These are phyloP conservation scores for Coemansia sp. DNA, from an alignment of 192 early-diverging fungal species.

Conservation along the genomic window DNA sequence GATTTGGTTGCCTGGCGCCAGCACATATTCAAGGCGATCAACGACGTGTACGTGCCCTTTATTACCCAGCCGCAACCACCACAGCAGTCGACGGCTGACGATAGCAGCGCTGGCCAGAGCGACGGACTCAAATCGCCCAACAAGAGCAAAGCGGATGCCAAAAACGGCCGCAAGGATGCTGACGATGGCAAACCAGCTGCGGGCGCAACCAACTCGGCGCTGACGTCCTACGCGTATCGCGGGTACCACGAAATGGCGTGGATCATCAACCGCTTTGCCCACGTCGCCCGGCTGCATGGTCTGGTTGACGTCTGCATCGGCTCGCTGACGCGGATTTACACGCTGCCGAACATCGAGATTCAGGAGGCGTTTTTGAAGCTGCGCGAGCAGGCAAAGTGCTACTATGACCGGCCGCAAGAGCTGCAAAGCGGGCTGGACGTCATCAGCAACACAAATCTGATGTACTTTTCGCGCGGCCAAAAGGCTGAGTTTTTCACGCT, in stretches of 20 bases:
- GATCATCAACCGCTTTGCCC: constrained; percentile 99
- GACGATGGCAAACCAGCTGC: neutral
- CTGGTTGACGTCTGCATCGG: constrained; percentile 91
- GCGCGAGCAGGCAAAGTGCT: constrained; percentile 97
- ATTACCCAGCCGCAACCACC: constrained; percentile 48
- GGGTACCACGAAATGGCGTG: constrained; percentile 99
- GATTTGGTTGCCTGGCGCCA: constrained; percentile 97
- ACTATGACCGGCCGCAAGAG: constrained; percentile 85
- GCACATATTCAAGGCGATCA: constrained; percentile 95
- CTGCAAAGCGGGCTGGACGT: constrained; percentile 91
- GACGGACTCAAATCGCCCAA: constrained; percentile 17
- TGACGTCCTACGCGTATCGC: constrained; percentile 85
- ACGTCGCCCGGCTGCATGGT: constrained; percentile 92
- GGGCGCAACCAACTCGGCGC: constrained; percentile 23
- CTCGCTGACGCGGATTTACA: constrained; percentile 94
- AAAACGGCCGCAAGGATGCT: constrained; percentile 29
- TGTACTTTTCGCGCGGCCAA: constrained; percentile 88
- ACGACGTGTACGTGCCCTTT: constrained; percentile 89
- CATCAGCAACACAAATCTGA: constrained; percentile 98
- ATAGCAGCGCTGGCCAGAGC: constrained; percentile 9
- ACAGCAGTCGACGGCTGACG: constrained; percentile 2
- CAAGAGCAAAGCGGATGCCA: constrained; percentile 51
- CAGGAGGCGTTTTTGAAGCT: constrained; percentile 97
- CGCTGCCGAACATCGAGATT: constrained; percentile 99
- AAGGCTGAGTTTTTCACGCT: constrained; percentile 98